Base-by-base conservation (phyloP, 352 stramenopile genomes). In the Phytopythium kandeliae region DNA sequence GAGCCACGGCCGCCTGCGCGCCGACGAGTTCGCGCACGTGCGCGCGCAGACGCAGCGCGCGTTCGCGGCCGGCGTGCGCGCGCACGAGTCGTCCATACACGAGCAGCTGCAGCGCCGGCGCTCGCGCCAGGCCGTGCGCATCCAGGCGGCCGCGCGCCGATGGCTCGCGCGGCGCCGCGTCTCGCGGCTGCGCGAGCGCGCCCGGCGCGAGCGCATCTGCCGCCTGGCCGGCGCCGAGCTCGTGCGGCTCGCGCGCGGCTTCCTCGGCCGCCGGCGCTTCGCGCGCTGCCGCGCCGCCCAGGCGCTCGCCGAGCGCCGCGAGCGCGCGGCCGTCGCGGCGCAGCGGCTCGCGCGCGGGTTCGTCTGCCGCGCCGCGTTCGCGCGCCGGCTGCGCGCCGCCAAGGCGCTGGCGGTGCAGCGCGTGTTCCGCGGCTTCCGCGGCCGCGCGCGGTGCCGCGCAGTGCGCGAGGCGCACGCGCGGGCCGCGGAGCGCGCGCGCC, bases 321-420 rank as follows among this genome's bases (percentile, higher is more conserved):
- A 64, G 5, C 62, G 55, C 0, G 65, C 69, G 0, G 71, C 82
- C 4, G 63, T 72, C 2, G 46, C 35, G 10, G 75, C 96, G 25
- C 84, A 97, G 62, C 63, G 74, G 10, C 54, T 89, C 1, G 78
- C 78, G 35, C 71, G 89, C 4, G 89, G 89, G 0, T 84, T 81
- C 36, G 49, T 62, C 2, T 83, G 72, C 30, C 82, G 89, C 3
- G 47, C 70, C 13, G 55, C 55, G 9, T 95, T 83, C 51, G 47
- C 37, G 0, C 50, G 46, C 42, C 70, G 76, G 38, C 63, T 79
- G 0, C 71, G 70, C 22, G 62, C 58, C 13, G 73, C 64, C 30
- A 84, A 83, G 26, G 78, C 73, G 0, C 26, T 65, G 0, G 45
- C 75, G 5, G 41, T 96, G 9, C 71, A 96, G 60, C 69, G 86